Conservation (phyloP, 83 land plant species). For the Diphasiastrum complanatum region DNA sequence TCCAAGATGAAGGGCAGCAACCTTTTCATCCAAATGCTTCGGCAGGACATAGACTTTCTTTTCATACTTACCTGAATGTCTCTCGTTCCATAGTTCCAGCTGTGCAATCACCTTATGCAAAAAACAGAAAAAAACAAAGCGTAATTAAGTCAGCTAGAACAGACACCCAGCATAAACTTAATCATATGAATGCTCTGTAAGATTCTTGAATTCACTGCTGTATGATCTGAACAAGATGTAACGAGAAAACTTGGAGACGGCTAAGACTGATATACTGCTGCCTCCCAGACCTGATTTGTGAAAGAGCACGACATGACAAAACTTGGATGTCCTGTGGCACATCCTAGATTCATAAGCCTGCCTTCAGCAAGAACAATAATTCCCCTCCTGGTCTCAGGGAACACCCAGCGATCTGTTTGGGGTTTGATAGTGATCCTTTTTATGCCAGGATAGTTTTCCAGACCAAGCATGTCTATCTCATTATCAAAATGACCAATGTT, state of each 20-base stretch:
- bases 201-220: too few relatives aligned
- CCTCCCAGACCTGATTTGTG: slow-evolving; percentile 16
- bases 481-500: slow-evolving; percentile 80
- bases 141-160: too few relatives aligned
- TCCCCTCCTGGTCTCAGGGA: slow-evolving; percentile 65
- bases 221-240: too few relatives aligned
- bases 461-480: slow-evolving; percentile 67
- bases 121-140: too few relatives aligned
- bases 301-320: slow-evolving; percentile 16
- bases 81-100: slow-evolving; percentile 85
- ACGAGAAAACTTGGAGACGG: too few relatives aligned
- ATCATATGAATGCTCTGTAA: too few relatives aligned
- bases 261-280: too few relatives aligned
- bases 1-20: slow-evolving; percentile 65
- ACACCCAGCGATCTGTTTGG: slow-evolving; percentile 74
- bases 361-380: slow-evolving; percentile 62
- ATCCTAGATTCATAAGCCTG: slow-evolving; percentile 3
- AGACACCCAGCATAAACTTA: too few relatives aligned
- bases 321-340: slow-evolving; percentile 11
- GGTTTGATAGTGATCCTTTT: slow-evolving; percentile 79
- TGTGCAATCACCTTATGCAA: slow-evolving; percentile 86
- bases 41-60: slow-evolving; percentile 86
- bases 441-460: slow-evolving; percentile 60
- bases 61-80: slow-evolving; percentile 61
- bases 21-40: slow-evolving; percentile 90